Base-by-base conservation (phyloP, 2,329 filamentous ascomycete genomes). In the Trichoderma guizhouense region DNA sequence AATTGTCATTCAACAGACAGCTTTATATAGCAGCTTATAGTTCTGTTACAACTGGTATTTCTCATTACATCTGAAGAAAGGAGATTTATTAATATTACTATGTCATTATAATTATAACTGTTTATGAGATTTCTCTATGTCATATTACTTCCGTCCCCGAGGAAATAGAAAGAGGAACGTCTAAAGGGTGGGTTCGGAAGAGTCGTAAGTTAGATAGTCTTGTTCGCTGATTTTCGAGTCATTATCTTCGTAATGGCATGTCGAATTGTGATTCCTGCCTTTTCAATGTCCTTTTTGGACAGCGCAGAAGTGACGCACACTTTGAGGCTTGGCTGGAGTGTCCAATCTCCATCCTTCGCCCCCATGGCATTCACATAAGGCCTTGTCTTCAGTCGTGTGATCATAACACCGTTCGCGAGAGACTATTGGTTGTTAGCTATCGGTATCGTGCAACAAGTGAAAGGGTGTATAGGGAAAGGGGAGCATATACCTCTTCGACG, bases 241-340 rank as follows among this genome's bases (percentile, higher is more conserved):
- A 99, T 90, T 73, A 98, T 90, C 84, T 97, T 98, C 66, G 95
- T 97, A 75, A 98, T 93, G 15, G 96, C 95, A 83, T 98, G 95
- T 73, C 95, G 88, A 76, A 99, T 95, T 11, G 89, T 91, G 8
- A 91, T 90, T 15, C 95, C 96, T 0, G 96, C 94, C 85, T 97
- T 97, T 84, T 99, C 97, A 69, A 95, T 92, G 81, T 99, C 96
- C 84, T 97, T 98, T 85, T 93, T 97, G 28, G 93, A 92, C 74
- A 99, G 84, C 1, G 93, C 96, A 6, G 89, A 93, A 0, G 95
- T 97, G 69, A 98, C 86, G 79, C 95, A 98, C 14, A 98, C 89
- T 83, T 98, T 98, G 74, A 99, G 86, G 0, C 94, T 93, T 11
- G 96, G 93, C 76, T 89, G 87, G n/a, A 91, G 86, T 73, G 89